These are phyloP conservation scores for Monosporascus sp. DNA, from an alignment of 2,329 filamentous ascomycete genomes.

Conservation along the genomic window DNA sequence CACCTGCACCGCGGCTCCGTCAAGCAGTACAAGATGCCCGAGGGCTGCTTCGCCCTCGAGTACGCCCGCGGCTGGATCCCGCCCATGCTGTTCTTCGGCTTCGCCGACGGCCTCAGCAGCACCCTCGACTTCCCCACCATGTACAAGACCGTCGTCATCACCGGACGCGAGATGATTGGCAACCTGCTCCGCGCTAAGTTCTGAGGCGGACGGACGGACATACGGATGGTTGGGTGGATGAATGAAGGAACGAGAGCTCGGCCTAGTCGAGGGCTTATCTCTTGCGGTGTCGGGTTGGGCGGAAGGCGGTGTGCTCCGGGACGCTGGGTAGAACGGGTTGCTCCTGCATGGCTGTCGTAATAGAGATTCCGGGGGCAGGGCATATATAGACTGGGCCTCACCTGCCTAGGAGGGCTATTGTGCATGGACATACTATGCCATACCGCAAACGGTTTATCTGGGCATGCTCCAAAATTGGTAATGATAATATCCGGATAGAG, in stretches of 20 bases:
- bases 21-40: slow-evolving; percentile 81
- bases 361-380: too few relatives aligned
- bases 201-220: slow-evolving; percentile 24
- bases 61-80: slow-evolving; percentile 88
- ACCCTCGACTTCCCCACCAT: slow-evolving; percentile 82
- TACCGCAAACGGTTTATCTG: neutral
- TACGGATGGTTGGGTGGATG: neutral
- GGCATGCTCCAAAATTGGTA: too few relatives aligned
- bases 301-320: neutral
- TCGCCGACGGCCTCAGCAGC: slow-evolving; percentile 72
- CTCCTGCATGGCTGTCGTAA: too few relatives aligned
- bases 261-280: too few relatives aligned
- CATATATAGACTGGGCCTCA: too few relatives aligned
- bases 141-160: slow-evolving; percentile 71
- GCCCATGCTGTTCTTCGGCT: slow-evolving; percentile 86
- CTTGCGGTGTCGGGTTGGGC: too few relatives aligned
- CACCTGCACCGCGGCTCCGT: slow-evolving; percentile 65
- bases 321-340: neutral
- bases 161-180: slow-evolving; percentile 67
- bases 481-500: neutral
- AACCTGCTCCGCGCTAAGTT: slow-evolving; percentile 70
- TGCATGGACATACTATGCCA: neutral
- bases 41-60: slow-evolving; percentile 73
- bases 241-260: neutral
- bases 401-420: too few relatives aligned